Conservation (phyloP, 148 eudicot genomes). For the Mesembryanthemum crystallinum region DNA sequence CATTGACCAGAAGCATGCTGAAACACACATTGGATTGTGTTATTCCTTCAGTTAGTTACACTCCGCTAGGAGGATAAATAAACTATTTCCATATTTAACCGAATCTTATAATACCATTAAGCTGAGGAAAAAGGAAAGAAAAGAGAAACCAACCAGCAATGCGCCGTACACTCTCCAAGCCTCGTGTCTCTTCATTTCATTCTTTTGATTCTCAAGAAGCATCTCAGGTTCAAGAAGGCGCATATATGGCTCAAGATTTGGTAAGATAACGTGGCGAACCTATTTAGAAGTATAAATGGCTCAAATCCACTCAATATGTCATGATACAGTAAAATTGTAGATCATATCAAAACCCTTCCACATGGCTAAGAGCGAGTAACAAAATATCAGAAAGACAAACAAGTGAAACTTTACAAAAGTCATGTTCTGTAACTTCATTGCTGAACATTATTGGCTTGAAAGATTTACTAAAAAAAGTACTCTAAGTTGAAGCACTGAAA, state of each 20-base stretch:
- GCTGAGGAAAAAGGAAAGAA: not conserved
- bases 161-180: slow-evolving; percentile 85
- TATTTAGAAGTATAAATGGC: slow-evolving; percentile 17
- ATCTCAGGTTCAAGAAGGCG: slow-evolving; percentile 73
- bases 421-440: not conserved
- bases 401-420: not conserved
- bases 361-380: not conserved
- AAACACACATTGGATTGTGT: slow-evolving; percentile 5
- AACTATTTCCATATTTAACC: not conserved
- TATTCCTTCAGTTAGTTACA: slow-evolving; percentile 3
- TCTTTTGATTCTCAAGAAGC: slow-evolving; percentile 60
- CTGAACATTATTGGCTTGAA: not conserved
- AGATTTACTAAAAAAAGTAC: not conserved
- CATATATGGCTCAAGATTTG: slow-evolving; percentile 65
- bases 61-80: not conserved
- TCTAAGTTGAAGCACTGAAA: not conserved
- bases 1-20: slow-evolving; percentile 74
- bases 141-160: slow-evolving; percentile 50
- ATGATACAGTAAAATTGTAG: not conserved
- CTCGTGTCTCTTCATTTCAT: slow-evolving; percentile 70
- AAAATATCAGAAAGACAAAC: not conserved
- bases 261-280: slow-evolving; percentile 69
- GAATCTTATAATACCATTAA: not conserved
- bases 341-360: too few species aligned
- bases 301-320: not conserved